Conservation (phyloP, 1,139 yeast genomes). For the Meyerozyma athensensis region DNA sequence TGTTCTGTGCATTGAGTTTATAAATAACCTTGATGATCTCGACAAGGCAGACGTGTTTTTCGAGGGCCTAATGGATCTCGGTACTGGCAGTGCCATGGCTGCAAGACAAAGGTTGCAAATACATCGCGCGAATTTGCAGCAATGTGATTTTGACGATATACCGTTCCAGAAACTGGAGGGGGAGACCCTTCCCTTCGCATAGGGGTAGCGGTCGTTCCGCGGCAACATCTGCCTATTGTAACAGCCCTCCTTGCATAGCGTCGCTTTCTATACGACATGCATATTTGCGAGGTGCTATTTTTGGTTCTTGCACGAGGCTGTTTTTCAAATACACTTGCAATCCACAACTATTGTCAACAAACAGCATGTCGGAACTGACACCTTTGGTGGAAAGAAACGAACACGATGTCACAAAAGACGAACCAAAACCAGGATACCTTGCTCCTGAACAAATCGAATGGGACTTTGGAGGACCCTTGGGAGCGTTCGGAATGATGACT, state of each 20-base stretch:
- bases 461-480: constrained; percentile 95
- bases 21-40: constrained; percentile 22
- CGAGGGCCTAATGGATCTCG: constrained; percentile 31
- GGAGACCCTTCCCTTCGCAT: constrained; percentile 29
- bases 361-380: constrained; percentile 5
- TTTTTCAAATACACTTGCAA: neutral
- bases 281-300: neutral
- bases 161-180: constrained; percentile 13
- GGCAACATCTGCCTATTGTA: neutral
- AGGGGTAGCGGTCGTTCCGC: neutral
- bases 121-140: constrained; percentile 11
- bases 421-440: constrained; percentile 23
- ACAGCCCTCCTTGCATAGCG: too few species aligned
- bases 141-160: constrained; percentile 4
- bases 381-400: constrained; percentile 5
- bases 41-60: constrained; percentile 34
- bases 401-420: neutral
- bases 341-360: too few species aligned
- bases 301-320: neutral
- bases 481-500: constrained; percentile 87
- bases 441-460: constrained; percentile 49
- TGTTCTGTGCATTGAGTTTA: constrained; percentile 21
- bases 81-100: constrained; percentile 34
- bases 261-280: constrained; percentile 1
- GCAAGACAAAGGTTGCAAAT: constrained; percentile 21